Percentiles rank a stretch among this genome's conserved stretches.
Evolutionary conservation across 805 yeast genomes (phyloP).

Genomic region (Cyberlindnera xylosilytica): DNA sequence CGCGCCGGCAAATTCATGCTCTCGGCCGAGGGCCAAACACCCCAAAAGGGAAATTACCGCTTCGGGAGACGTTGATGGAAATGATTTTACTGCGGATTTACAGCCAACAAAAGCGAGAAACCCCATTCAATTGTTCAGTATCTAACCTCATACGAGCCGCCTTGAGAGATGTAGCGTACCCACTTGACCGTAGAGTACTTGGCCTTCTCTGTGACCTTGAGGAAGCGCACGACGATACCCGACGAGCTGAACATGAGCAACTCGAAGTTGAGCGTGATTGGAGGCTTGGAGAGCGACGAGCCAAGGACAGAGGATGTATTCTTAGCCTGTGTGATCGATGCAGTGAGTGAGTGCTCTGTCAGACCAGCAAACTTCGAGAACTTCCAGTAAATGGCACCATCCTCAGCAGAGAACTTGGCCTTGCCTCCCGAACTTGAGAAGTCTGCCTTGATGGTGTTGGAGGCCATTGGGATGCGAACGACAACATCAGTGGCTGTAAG

Average conservation of each 20-base stretch:
- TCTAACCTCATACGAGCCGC: constrained; percentile 81
- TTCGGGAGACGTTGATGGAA: too few species aligned
- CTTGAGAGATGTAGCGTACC: constrained; percentile 75
- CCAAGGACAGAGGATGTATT: background rate
- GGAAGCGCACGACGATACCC: constrained; percentile 69
- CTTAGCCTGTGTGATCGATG: constrained; percentile 42
- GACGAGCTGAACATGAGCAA: constrained; percentile 74
- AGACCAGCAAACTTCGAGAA: constrained; percentile 66
- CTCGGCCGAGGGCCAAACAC: too few species aligned
- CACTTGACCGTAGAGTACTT: constrained; percentile 77
- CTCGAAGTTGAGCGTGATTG: constrained; percentile 65
- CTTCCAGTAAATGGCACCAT: constrained; percentile 65
- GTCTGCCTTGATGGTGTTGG: constrained; percentile 48
- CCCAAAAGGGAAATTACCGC: too few species aligned
- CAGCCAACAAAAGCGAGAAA: too few species aligned
- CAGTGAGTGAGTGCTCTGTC: constrained; percentile 57
- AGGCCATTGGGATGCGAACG: constrained; percentile 68
- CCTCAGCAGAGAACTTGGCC: constrained; percentile 64
- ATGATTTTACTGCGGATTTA: too few species aligned
- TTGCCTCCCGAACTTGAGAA: constrained; percentile 57
- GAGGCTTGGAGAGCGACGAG: constrained; percentile 48
- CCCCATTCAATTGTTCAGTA: constrained; percentile 38
- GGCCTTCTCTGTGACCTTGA: constrained; percentile 58
- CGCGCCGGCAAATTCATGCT: too few species aligned
- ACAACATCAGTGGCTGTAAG: constrained; percentile 60